phyloP scores from a whole-genome alignment of 2,329 filamentous ascomycete species.

The Trichoderma pleuroti region DNA sequence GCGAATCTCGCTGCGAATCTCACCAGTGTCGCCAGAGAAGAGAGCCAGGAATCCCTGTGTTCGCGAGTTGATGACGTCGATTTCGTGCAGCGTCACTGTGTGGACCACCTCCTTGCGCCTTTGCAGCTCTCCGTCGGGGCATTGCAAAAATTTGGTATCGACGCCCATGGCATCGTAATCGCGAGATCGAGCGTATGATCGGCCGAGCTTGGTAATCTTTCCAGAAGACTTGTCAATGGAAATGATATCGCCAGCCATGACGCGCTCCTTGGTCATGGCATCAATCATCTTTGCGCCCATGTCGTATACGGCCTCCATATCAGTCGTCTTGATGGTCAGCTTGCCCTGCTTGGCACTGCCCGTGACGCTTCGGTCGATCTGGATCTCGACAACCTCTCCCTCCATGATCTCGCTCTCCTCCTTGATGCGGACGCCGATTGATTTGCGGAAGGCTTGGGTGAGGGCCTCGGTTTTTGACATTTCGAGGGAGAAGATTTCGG shows the following conservation, averaged over 20 bases:
- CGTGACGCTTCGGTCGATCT: constrained; percentile 95
- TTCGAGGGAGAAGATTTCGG: constrained; percentile 96
- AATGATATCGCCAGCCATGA: constrained; percentile 97
- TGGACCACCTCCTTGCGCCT: constrained; percentile 96
- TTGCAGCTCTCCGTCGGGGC: constrained; percentile 94
- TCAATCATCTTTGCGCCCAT: constrained; percentile 99
- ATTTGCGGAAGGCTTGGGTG: constrained; percentile 98
- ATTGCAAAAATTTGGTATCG: constrained; percentile 97
- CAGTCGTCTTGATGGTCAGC: constrained; percentile 97
- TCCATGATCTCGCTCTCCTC: constrained; percentile 99
- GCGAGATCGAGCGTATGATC: constrained; percentile 88
- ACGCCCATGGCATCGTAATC: constrained; percentile 99
- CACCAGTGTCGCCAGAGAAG: constrained; percentile 96
- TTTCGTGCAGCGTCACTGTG: constrained; percentile 95
- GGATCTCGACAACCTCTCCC: constrained; percentile 97
- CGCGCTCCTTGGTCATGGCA: constrained; percentile 98
- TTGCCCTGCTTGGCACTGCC: constrained; percentile 98
- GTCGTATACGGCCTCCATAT: constrained; percentile 99
- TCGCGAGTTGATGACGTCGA: constrained; percentile 97
- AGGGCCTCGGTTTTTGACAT: constrained; percentile 99
- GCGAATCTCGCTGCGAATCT: constrained; percentile 94
- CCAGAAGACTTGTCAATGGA: constrained; percentile 98
- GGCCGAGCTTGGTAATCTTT: constrained; percentile 94
- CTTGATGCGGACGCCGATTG: constrained; percentile 95
- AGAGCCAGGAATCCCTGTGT: constrained; percentile 98